Evolutionary conservation across 139 green algal species (phyloP).

Genomic region (Volvox africanus): DNA sequence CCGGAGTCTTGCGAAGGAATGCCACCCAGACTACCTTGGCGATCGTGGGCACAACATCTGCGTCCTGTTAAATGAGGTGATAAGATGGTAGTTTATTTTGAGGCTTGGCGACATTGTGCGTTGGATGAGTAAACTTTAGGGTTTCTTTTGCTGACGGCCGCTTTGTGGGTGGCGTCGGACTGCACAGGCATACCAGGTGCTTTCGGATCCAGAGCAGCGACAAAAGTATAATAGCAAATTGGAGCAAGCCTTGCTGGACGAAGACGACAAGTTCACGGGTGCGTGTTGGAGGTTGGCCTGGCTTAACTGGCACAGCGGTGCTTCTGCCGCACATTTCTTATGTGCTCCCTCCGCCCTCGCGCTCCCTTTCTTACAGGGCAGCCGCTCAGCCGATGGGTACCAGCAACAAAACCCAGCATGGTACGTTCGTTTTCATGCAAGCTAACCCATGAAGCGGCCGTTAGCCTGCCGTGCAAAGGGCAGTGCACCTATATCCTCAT

Average conservation of each 20-base stretch:
- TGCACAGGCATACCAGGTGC: slow-evolving; percentile 63
- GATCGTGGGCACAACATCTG: slow-evolving; percentile 87
- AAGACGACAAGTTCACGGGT: slow-evolving; percentile 83
- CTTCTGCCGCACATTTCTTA: too few species aligned
- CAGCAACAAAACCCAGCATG: slow-evolving; percentile 63
- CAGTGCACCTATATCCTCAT: background rate
- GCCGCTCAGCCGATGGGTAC: slow-evolving; percentile 86
- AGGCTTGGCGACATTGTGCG: background rate
- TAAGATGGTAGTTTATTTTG: background rate
- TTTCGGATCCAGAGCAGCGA: slow-evolving; percentile 66
- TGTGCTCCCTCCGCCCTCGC: background rate
- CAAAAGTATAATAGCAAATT: slow-evolving; percentile 75
- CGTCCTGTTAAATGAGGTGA: slow-evolving; percentile 89
- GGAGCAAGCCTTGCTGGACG: slow-evolving; percentile 72
- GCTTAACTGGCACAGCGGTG: too few species aligned
- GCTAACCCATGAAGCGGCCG: too few species aligned
- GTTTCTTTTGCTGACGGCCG: background rate
- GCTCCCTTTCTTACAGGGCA: slow-evolving; percentile 59
- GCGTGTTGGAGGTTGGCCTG: background rate
- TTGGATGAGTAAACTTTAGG: background rate
- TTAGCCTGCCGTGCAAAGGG: background rate
- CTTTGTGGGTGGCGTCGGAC: background rate
- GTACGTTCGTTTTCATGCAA: background rate
- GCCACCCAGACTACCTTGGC: slow-evolving; percentile 80
- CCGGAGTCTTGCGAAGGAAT: slow-evolving; percentile 72